A percentile compares a stretch with the other conserved stretches of the same genome.
Conservation (phyloP, 2,329 filamentous ascomycete genomes). For the Penicillium sp. region DNA sequence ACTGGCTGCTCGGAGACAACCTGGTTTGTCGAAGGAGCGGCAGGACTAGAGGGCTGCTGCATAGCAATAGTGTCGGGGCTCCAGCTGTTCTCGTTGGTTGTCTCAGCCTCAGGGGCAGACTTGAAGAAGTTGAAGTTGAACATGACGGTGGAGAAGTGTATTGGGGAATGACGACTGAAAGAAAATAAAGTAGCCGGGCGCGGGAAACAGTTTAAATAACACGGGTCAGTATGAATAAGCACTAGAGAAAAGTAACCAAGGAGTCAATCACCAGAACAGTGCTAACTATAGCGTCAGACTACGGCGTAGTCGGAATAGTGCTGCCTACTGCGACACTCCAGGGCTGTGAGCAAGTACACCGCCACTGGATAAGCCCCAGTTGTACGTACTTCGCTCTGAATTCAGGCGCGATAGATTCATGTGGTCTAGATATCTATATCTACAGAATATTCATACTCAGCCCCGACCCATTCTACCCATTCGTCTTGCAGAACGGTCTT, state of each 20-base stretch:
- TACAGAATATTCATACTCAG: neutral
- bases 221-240: slow-evolving; percentile 5
- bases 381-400: neutral
- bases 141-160: slow-evolving; percentile 11
- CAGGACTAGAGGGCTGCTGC: slow-evolving; percentile 32
- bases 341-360: slow-evolving; percentile 6
- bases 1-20: slow-evolving; percentile 31
- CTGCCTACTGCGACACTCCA: slow-evolving; percentile 11
- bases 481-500: neutral
- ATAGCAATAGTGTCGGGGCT: slow-evolving; percentile 32
- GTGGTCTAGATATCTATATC: neutral
- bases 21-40: slow-evolving; percentile 24
- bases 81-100: slow-evolving; percentile 24
- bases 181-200: neutral
- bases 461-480: neutral
- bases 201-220: slow-evolving; percentile 9
- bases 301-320: slow-evolving; percentile 14
- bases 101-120: slow-evolving; percentile 24
- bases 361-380: slow-evolving; percentile 8
- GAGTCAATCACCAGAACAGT: neutral
- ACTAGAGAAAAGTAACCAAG: slow-evolving; percentile 2
- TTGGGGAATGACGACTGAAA: neutral
- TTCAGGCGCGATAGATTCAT: neutral
- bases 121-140: slow-evolving; percentile 35
- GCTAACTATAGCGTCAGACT: slow-evolving; percentile 14